These are phyloP conservation scores for Penicillium arizonense DNA, from an alignment of 495 filamentous ascomycete genomes.

Conservation along the genomic window DNA sequence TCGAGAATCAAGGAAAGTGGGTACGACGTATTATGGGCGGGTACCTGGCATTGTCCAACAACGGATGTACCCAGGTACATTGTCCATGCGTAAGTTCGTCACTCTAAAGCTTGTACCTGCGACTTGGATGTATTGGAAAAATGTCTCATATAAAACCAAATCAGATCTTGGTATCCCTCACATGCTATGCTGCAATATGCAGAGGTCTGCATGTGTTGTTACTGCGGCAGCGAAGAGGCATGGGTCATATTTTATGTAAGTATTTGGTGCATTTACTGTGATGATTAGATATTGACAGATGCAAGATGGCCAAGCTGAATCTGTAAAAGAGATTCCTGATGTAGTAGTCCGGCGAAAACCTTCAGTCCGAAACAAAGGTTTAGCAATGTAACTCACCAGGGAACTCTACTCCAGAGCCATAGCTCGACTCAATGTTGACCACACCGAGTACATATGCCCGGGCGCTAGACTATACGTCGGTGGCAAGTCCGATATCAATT, in stretches of 20 bases:
- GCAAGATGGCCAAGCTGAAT: not conserved
- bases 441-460: too few species aligned
- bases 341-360: too few species aligned
- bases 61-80: constrained; percentile 18
- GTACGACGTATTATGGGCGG: constrained; percentile 6
- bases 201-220: not conserved
- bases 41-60: constrained; percentile 14
- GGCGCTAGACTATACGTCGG: not conserved
- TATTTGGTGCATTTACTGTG: too few species aligned
- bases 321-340: not conserved
- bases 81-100: constrained; percentile 19
- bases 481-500: constrained; percentile 9
- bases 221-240: not conserved
- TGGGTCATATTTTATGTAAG: not conserved
- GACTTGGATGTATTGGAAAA: constrained; percentile 16
- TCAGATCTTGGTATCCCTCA: not conserved
- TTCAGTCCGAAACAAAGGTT: too few species aligned
- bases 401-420: too few species aligned
- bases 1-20: constrained; percentile 5
- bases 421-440: too few species aligned
- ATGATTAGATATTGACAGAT: not conserved
- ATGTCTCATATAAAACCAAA: constrained; percentile 21
- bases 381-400: too few species aligned
- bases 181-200: not conserved
- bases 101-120: constrained; percentile 21